A percentile compares a stretch with the other conserved stretches of the same genome.
These are phyloP conservation scores for Geotrichum bryndzae DNA, from an alignment of 1,139 yeast genomes.

Conservation along the genomic window DNA sequence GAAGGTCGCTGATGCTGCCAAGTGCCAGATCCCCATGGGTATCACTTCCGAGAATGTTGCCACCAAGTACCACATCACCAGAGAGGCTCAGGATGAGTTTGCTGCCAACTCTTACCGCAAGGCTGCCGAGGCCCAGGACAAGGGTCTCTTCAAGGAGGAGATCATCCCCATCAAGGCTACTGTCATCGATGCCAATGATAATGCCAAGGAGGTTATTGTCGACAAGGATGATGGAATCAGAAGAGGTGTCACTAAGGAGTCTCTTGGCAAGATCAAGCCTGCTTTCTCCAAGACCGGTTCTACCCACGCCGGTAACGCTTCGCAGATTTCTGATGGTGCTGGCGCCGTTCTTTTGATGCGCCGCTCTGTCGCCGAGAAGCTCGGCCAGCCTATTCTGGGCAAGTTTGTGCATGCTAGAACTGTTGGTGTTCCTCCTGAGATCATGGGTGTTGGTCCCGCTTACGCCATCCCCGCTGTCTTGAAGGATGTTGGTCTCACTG, in stretches of 20 bases:
- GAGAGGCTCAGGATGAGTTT: conserved; percentile 41
- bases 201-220: conserved; percentile 44
- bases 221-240: conserved; percentile 89
- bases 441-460: conserved; percentile 97
- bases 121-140: conserved; percentile 66
- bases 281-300: conserved; percentile 82
- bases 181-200: conserved; percentile 37
- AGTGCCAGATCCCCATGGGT: conserved; percentile 87
- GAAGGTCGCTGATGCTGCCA: conserved; percentile 46
- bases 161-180: conserved; percentile 63
- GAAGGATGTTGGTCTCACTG: conserved; percentile 54
- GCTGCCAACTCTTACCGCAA: conserved; percentile 46
- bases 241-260: conserved; percentile 71
- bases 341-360: conserved; percentile 83
- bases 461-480: conserved; percentile 82
- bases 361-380: conserved; percentile 76
- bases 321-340: conserved; percentile 94
- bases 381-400: conserved; percentile 61
- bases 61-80: conserved; percentile 37
- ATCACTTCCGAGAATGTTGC: conserved; percentile 79
- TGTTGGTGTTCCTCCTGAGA: conserved; percentile 93
- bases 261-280: conserved; percentile 69
- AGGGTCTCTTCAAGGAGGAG: conserved; percentile 78
- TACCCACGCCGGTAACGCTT: conserved; percentile 93
- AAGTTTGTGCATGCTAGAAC: conserved; percentile 70